Conservation (phyloP, 2,329 filamentous ascomycete genomes). For the Tolypocladium inflatum region DNA sequence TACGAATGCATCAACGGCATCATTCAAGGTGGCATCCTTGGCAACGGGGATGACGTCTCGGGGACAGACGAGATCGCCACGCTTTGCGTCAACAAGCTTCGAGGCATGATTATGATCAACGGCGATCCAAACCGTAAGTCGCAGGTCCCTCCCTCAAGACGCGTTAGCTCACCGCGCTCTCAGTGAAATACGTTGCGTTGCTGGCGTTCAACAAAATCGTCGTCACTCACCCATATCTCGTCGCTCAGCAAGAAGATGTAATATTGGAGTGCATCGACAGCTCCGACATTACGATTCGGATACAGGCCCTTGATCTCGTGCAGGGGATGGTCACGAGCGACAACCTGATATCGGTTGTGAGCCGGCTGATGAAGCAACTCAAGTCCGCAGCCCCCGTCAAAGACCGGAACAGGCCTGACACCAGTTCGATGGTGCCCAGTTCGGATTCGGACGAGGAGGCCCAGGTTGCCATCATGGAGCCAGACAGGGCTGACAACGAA, state of each 20-base stretch:
- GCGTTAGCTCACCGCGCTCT: neutral
- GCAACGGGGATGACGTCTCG: conserved; percentile 66
- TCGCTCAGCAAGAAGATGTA: conserved; percentile 88
- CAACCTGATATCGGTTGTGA: conserved; percentile 74
- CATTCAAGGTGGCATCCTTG: conserved; percentile 90
- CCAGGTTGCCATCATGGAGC: conserved; percentile 29
- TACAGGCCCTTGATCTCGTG: conserved; percentile 84
- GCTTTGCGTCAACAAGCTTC: conserved; percentile 83
- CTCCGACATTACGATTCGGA: conserved; percentile 87
- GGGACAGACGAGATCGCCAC: conserved; percentile 88
- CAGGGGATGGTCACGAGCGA: conserved; percentile 89
- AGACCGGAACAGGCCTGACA: conserved; percentile 29
- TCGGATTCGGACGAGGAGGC: conserved; percentile 42
- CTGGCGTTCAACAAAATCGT: conserved; percentile 96
- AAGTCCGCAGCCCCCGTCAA: conserved; percentile 50
- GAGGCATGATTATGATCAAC: conserved; percentile 89
- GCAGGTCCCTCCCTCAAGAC: neutral
- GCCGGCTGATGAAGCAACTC: conserved; percentile 79
- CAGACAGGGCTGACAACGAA: conserved; percentile 24
- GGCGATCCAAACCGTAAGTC: conserved; percentile 83
- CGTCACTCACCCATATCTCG: conserved; percentile 74
- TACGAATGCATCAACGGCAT: conserved; percentile 99
- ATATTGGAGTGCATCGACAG: conserved; percentile 96
- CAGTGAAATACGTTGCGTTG: conserved; percentile 94
- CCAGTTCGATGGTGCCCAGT: conserved; percentile 34